These are phyloP conservation scores for Paxillus involutus DNA, from an alignment of 768 basidiomycete species.

Conservation along the genomic window DNA sequence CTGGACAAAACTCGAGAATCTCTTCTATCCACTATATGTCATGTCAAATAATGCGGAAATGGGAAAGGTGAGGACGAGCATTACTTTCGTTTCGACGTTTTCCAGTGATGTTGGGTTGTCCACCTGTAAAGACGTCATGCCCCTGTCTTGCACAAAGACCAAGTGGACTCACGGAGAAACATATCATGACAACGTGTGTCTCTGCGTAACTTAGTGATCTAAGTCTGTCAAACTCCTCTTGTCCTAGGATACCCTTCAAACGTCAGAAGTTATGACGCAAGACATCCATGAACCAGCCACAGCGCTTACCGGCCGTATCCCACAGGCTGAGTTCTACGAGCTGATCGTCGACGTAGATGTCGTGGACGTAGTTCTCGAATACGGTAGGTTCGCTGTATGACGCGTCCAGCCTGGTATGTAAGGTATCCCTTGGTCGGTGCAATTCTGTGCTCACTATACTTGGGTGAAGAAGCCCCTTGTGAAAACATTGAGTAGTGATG, in stretches of 20 bases:
- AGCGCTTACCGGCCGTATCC: constrained; percentile 87
- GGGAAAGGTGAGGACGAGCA: neutral
- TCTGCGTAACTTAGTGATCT: constrained; percentile 96
- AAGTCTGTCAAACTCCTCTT: constrained; percentile 93
- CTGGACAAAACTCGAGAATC: constrained; percentile 89
- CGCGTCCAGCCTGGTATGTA: neutral
- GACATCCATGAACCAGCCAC: neutral
- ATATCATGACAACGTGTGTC: constrained; percentile 94
- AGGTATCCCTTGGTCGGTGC: neutral
- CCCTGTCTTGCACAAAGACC: neutral
- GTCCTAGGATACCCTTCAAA: constrained; percentile 54
- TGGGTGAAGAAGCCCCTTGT: constrained; percentile 92
- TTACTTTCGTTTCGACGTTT: constrained; percentile 91
- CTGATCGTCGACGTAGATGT: constrained; percentile 83
- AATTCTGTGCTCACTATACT: constrained; percentile 66
- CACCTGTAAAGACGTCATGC: constrained; percentile 45
- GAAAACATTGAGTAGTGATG: constrained; percentile 84
- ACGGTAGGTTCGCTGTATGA: constrained; percentile 80
- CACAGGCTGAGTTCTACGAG: constrained; percentile 89
- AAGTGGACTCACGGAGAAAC: constrained; percentile 76
- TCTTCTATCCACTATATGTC: constrained; percentile 84
- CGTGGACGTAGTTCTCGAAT: constrained; percentile 97
- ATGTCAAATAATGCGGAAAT: neutral
- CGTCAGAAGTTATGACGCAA: constrained; percentile 27
- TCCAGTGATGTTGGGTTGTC: constrained; percentile 95